Conservation (phyloP, 2,329 filamentous ascomycete genomes). For the Fusarium sp. region DNA sequence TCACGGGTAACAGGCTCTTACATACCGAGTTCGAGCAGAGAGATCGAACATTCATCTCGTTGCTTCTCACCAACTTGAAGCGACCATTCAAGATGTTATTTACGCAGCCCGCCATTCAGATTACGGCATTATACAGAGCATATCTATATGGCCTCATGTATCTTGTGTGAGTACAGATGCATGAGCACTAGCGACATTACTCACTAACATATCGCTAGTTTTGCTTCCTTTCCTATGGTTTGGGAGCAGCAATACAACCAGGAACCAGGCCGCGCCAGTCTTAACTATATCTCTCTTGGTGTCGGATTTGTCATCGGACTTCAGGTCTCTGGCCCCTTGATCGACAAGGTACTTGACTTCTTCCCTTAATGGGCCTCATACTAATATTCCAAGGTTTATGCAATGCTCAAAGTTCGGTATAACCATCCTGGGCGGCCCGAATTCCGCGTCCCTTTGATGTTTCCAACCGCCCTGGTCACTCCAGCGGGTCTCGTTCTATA, state of each 20-base stretch:
- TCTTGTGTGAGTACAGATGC: slow-evolving; percentile 52
- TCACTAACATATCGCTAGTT: slow-evolving; percentile 36
- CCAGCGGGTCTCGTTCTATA: slow-evolving; percentile 64
- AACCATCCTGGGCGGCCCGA: slow-evolving; percentile 50
- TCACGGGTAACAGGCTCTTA: slow-evolving; percentile 46
- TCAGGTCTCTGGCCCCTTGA: slow-evolving; percentile 60
- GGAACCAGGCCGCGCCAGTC: slow-evolving; percentile 59
- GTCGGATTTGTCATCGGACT: slow-evolving; percentile 68
- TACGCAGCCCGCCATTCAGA: slow-evolving; percentile 63
- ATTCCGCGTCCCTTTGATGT: slow-evolving; percentile 53
- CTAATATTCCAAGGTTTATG: slow-evolving; percentile 44
- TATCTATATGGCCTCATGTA: slow-evolving; percentile 68
- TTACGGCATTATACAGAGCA: slow-evolving; percentile 62
- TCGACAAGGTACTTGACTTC: slow-evolving; percentile 48
- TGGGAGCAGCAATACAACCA: slow-evolving; percentile 63
- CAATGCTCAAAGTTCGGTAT: slow-evolving; percentile 42
- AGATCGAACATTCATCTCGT: slow-evolving; percentile 43
- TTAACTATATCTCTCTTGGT: slow-evolving; percentile 66
- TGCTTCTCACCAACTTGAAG: slow-evolving; percentile 52
- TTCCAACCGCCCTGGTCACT: slow-evolving; percentile 55
- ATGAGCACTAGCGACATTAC: fast-evolving
- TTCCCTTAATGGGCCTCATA: too few relatives aligned
- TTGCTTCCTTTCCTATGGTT: slow-evolving; percentile 65
- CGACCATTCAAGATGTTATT: slow-evolving; percentile 63
- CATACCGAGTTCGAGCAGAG: slow-evolving; percentile 48